Evolutionary conservation across 768 basidiomycete genomes (phyloP).

Genomic region (Pleurotus ostreatus): DNA sequence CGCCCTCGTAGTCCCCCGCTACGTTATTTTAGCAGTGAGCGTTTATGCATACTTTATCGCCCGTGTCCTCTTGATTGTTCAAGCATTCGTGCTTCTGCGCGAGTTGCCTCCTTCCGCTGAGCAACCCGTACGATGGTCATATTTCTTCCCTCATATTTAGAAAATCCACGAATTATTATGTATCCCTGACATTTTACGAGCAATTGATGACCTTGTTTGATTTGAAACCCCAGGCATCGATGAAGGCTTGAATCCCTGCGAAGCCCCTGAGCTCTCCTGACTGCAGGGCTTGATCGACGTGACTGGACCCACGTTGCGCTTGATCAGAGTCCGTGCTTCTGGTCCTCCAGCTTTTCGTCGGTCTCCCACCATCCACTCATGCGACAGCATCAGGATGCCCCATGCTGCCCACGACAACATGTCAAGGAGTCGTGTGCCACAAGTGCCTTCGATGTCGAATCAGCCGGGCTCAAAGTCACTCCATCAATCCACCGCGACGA

Average conservation of each 20-base stretch:
- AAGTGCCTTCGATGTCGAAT: not conserved
- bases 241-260: too few relatives aligned
- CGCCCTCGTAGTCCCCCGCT: not conserved
- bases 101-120: slow-evolving; percentile 6
- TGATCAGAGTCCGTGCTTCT: not conserved
- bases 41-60: slow-evolving; percentile 12
- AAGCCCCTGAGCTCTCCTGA: too few relatives aligned
- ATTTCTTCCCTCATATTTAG: slow-evolving; percentile 13
- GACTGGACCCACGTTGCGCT: not conserved
- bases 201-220: too few relatives aligned
- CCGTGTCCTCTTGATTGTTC: slow-evolving; percentile 11
- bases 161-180: too few relatives aligned
- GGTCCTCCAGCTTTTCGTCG: not conserved
- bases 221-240: too few relatives aligned
- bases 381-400: not conserved
- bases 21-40: not conserved
- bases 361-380: not conserved
- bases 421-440: not conserved
- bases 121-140: slow-evolving; percentile 14
- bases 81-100: slow-evolving; percentile 12
- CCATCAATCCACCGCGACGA: not conserved
- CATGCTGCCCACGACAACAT: not conserved
- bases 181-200: too few relatives aligned
- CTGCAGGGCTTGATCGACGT: too few relatives aligned
- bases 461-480: not conserved